Evolutionary conservation across 2,329 filamentous ascomycete genomes (phyloP).

Genomic region (Tolypocladium nubicola): DNA sequence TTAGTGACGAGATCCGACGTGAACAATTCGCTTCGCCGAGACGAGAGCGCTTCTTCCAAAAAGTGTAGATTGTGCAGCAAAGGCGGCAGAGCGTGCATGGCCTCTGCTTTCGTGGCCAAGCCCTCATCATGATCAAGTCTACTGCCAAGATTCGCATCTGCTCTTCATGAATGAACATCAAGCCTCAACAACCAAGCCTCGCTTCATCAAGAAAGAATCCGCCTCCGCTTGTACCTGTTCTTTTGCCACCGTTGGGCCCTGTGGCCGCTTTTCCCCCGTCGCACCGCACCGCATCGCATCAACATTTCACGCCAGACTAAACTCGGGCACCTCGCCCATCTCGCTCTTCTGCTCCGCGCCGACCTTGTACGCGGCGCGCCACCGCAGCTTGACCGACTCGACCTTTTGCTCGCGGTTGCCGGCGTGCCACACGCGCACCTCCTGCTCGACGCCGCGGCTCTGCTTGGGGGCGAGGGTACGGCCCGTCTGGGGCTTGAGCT

Average conservation of each 20-base stretch:
- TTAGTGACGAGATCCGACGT: not conserved
- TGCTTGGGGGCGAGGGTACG: conserved; percentile 65
- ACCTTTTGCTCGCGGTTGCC: conserved; percentile 60
- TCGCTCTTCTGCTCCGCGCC: conserved; percentile 59
- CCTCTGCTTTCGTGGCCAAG: not conserved
- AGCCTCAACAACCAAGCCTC: not conserved
- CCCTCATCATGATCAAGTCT: not conserved
- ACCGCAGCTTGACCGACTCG: conserved; percentile 75
- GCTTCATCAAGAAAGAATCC: not conserved
- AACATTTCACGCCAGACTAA: conserved; percentile 55
- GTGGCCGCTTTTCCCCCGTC: not conserved
- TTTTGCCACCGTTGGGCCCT: not conserved
- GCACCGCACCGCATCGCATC: not conserved
- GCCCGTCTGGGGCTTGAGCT: conserved; percentile 77
- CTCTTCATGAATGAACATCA: not conserved
- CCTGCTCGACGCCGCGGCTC: conserved; percentile 67
- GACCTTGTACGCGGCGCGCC: conserved; percentile 73
- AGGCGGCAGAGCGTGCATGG: not conserved
- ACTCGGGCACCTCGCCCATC: conserved; percentile 72
- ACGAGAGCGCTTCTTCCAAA: not conserved
- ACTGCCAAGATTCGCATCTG: not conserved
- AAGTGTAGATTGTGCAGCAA: not conserved
- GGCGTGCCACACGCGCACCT: conserved; percentile 64
- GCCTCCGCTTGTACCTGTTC: not conserved
- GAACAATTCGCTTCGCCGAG: not conserved